Evolutionary conservation across 257 asterid genomes (phyloP), one percentile per base, ranked within the genome.

Genomic region (Fraxinus anomala): DNA sequence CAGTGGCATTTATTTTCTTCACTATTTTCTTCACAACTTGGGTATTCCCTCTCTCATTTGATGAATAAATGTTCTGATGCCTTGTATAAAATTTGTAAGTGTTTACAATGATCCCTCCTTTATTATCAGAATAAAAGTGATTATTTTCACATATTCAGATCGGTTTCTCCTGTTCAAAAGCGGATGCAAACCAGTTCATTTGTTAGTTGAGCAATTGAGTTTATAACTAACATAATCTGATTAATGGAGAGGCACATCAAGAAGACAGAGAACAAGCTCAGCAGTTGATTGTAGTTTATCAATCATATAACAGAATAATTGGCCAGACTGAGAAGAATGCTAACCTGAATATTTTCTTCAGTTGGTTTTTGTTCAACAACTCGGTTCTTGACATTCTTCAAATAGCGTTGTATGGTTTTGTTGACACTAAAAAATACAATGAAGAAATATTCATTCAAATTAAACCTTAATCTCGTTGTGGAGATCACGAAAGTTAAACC

Each of bases 351-450:
- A 49, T 61, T 76, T 68, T 59, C 79, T 51, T 76, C 68, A 70
- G 40, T 70, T 23, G 74, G 0, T 31, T 51, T 82, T 73, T 10
- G 72, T 79, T 24, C 21, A 34, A 9, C 12, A 11, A 31, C 76
- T 24, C 11, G 56, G 47, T 68, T 70, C 77, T 86, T 88, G 73
- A 70, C 68, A 77, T 66, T 80, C 78, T 82, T 84, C 76, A 68
- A 69, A 42, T 88, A 88, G 24, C 88, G 86, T 51, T 86, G 81
- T 61, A 86, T 80, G 75, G 80, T 86, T 44, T 70, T 73, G 34
- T 21, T 28, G 40, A 70, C 67, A 76, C 91, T 87, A 82, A 5
- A 80, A 54, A 59, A 81, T 2, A 54, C 24, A 54, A 17, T 6
- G 65, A 54, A 54, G 26, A 54, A 54, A 54, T 17, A 13, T 51